Evolutionary conservation across 345 rosid species (phyloP).

Genomic region (Carallia brachiata): DNA sequence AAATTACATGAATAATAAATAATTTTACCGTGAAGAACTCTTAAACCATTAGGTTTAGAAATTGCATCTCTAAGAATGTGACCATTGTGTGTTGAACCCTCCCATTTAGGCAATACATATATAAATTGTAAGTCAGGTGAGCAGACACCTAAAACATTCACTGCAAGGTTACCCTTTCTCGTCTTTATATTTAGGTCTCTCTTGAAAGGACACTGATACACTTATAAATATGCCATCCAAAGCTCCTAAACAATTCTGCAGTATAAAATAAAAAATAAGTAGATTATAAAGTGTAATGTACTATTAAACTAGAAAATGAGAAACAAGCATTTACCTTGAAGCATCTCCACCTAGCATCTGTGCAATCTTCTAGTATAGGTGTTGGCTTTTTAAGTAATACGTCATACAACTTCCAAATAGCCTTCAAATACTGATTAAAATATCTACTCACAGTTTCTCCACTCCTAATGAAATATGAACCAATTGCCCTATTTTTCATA

Average conservation of each 20-base stretch:
- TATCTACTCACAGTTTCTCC: background rate
- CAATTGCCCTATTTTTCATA: background rate
- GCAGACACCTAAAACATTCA: too few relatives aligned
- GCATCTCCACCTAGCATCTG: too few relatives aligned
- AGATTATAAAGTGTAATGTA: background rate
- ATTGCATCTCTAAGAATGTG: too few relatives aligned
- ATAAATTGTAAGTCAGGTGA: too few relatives aligned
- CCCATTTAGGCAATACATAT: too few relatives aligned
- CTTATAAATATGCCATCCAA: background rate
- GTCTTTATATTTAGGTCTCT: too few relatives aligned
- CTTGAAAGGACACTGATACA: background rate
- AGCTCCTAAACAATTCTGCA: constrained; percentile 3
- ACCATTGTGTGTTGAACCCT: too few relatives aligned
- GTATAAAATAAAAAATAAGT: background rate
- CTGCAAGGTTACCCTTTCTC: too few relatives aligned
- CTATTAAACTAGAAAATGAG: background rate
- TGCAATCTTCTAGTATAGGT: too few relatives aligned
- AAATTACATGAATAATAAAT: too few relatives aligned
- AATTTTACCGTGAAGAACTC: background rate
- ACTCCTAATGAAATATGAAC: background rate
- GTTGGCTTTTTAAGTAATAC: background rate
- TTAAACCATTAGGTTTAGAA: background rate
- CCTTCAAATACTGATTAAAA: background rate
- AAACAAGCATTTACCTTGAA: too few relatives aligned
- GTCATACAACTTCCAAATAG: background rate